phyloP scores from a whole-genome alignment of 2,329 filamentous ascomycete species.

The Diaporthe ampelina region DNA sequence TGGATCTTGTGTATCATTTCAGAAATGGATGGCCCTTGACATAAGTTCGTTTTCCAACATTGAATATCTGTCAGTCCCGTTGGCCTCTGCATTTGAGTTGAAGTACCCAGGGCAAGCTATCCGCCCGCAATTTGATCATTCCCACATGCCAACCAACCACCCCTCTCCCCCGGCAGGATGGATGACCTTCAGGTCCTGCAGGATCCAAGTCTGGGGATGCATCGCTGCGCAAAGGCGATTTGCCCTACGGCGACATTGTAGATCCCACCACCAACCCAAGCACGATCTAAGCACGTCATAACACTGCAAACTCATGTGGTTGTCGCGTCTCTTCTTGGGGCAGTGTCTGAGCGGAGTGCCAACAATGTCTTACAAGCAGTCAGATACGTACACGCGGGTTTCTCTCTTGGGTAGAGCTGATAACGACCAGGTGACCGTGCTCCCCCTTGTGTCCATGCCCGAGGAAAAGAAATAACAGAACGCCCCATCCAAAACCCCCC shows the following conservation, averaged over 20 bases:
- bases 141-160: too few relatives aligned
- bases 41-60: too few relatives aligned
- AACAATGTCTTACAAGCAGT: conserved; percentile 26
- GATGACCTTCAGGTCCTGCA: neutral
- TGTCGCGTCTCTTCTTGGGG: neutral
- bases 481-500: conserved; percentile 36
- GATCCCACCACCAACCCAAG: neutral
- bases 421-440: conserved; percentile 28
- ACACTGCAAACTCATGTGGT: neutral
- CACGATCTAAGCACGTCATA: conserved; percentile 12
- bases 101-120: neutral
- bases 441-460: conserved; percentile 27
- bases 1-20: neutral
- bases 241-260: neutral
- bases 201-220: neutral
- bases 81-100: neutral
- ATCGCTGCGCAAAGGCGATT: neutral
- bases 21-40: neutral
- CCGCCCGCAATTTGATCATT: too few relatives aligned
- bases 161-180: neutral
- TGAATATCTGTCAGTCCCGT: neutral
- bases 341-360: conserved; percentile 19
- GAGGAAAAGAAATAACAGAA: conserved; percentile 18
- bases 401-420: conserved; percentile 14
- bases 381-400: neutral